These are phyloP conservation scores for Verruconis gallopava DNA, from an alignment of 2,329 filamentous ascomycete species.

Conservation along the genomic window DNA sequence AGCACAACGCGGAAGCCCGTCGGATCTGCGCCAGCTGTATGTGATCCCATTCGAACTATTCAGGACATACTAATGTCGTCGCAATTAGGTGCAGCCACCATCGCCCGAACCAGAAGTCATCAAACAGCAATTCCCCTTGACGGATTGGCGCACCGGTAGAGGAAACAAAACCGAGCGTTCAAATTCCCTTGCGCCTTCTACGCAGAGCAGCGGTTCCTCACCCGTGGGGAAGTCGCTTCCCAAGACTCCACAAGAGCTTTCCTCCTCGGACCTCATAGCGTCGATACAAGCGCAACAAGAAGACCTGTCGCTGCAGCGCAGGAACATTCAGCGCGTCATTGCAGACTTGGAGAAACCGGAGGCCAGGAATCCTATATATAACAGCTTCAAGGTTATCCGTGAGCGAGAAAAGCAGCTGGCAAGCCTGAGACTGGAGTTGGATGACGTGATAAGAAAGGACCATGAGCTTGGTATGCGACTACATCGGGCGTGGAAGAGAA, in stretches of 20 bases:
- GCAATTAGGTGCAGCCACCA: slow-evolving; percentile 17
- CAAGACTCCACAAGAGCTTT: slow-evolving; percentile 22
- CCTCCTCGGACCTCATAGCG: slow-evolving; percentile 23
- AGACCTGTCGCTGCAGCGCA: slow-evolving; percentile 24
- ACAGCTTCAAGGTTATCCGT: slow-evolving; percentile 22
- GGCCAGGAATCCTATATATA: slow-evolving; percentile 26
- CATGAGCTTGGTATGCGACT: slow-evolving; percentile 28
- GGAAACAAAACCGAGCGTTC: background rate
- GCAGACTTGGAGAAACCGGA: slow-evolving; percentile 21
- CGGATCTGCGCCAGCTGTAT: slow-evolving; percentile 7
- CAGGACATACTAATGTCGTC: background rate
- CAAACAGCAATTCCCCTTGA: slow-evolving; percentile 11
- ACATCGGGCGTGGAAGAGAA: slow-evolving; percentile 27
- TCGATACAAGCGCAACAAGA: slow-evolving; percentile 26
- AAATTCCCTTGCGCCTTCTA: slow-evolving; percentile 2
- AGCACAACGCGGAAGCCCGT: slow-evolving; percentile 17
- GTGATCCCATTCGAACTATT: too few relatives aligned
- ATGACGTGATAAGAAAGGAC: slow-evolving; percentile 24
- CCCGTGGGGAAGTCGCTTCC: slow-evolving; percentile 23
- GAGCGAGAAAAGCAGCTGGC: slow-evolving; percentile 23
- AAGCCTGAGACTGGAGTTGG: slow-evolving; percentile 24
- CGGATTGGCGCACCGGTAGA: slow-evolving; percentile 5
- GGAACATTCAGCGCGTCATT: slow-evolving; percentile 24
- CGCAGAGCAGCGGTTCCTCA: background rate
- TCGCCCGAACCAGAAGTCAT: slow-evolving; percentile 15